Evolutionary conservation across 139 green algal genomes (phyloP), one percentile per base, ranked within the genome.

Genomic region (Tetraselmis chui): DNA sequence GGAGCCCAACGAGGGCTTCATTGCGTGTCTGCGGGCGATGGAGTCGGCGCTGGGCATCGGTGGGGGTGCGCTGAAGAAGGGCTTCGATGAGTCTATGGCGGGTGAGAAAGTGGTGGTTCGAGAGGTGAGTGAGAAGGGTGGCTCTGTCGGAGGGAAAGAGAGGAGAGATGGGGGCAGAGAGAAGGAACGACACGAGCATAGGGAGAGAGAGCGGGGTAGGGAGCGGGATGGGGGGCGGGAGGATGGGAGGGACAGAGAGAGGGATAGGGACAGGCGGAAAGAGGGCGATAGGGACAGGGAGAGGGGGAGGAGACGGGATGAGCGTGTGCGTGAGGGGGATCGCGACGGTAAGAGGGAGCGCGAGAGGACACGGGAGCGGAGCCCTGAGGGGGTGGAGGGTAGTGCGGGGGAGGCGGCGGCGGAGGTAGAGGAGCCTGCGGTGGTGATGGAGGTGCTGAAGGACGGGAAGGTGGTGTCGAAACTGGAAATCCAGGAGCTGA

Each of bases 1-100:
- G 45, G 85, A 81, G 2, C 84, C 91, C 75, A 97, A 97, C 79
- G 88, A 95, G 28, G 93, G 93, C 74, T 97, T 97, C 86, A 96
- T 91, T 90, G 80, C 85, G 28, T 77, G 82, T 23, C 87, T 97
- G 82, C 94, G 90, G 77, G 89, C 89, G 2, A 88, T 96, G 79
- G 92, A 96, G 84, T 78, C 59, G 2, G 58, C 86, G 31, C 89
- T 97, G 76, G 93, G 93, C 78, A 91, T 97, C 27, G 80, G 87
- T 5, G 32, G 81, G 22, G 32, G 1, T 25, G 59, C 32, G 1
- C 22, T n/a, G 79, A 76, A 26, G 58, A 31, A 2, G 29, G 31
- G 25, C 79, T 79, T 2, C 28, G 77, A 1, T 18, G 24, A 81
- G 28, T 30, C 31, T 1, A n/a, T 76, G 32, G 29, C 26, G 32